Base-by-base conservation (phyloP, 306 rosid genomes). In the Fragaria ananassa region DNA sequence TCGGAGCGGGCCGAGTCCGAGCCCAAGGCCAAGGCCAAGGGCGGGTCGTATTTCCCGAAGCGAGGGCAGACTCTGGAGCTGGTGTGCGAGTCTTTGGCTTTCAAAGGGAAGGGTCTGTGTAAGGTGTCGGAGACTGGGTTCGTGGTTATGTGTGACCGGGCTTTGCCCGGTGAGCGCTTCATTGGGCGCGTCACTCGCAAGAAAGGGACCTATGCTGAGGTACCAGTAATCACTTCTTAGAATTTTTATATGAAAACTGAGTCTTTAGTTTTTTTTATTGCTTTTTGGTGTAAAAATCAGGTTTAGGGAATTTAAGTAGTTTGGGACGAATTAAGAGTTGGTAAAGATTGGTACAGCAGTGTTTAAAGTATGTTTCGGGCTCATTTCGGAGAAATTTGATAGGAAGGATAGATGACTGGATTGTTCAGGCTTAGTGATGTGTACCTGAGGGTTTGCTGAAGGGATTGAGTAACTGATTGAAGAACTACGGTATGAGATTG, bases 151-250 rank as follows among this genome's bases (percentile, higher is more conserved):
- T 90, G 97, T 68, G 97, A 95, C 89, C 97, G 96, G 45, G 98
- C 88, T 15, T 93, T 95, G 31, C 97, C 97, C 17, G 98, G 98
- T 4, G 98, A 95, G 79, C 93, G 94, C 5, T 95, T 95, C 90
- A 72, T 92, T 4, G 96, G 97, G 45, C 91, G 96, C 15, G 91
- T 95, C 44, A 89, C 97, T 57, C 93, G 97, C 65, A 83, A 83
- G 72, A 95, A 90, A 77, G 97, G 90, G 1, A 89, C 80, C 80
- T 95, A 90, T 71, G 97, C 97, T 12, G 98, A 92, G 91, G 97
- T 60, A 27, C 3, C 10, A 11, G 37, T 60, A 25, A 58, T 4
- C 4, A 0, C 3, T 1, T 15, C 44, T 46, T 35, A 21, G 70
- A 61, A 53, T 62, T 10, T 42, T 9, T 6, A 10, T 50, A 57